These are phyloP conservation scores for Abrus precatorius DNA, from an alignment of 306 rosid species.

Conservation along the genomic window DNA sequence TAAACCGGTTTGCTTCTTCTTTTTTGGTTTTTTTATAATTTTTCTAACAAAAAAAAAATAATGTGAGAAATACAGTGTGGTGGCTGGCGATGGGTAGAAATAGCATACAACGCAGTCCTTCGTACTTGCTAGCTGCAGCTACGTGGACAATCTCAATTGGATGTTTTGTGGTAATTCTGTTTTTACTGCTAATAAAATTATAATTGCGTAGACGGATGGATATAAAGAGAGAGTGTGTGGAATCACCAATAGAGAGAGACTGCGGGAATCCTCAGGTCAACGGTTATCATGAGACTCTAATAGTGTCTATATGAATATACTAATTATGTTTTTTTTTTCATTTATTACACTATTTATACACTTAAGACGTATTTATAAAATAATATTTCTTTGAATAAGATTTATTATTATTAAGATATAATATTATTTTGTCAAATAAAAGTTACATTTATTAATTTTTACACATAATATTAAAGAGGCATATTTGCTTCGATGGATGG, in stretches of 20 bases:
- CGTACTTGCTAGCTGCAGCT: not conserved
- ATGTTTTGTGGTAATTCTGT: not conserved
- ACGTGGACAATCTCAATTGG: slow-evolving; percentile 16
- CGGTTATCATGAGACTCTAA: not conserved
- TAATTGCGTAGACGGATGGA: not conserved
- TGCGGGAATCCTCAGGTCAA: slow-evolving; percentile 19
- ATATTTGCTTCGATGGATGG: no score
- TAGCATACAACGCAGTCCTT: not conserved
- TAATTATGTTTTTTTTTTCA: no score
- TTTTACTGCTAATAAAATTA: not conserved
- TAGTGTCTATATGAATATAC: not conserved
- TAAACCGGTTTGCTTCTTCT: slow-evolving; percentile 8
- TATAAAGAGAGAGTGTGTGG: not conserved
- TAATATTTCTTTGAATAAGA: no score
- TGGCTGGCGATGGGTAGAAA: not conserved
- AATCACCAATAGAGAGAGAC: not conserved
- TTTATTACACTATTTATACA: no score
- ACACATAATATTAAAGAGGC: no score
- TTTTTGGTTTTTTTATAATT: not conserved
- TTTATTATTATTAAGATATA: no score
- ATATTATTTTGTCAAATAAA: no score
- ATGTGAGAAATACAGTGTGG: not conserved
- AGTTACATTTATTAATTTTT: no score
- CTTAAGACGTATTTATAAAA: no score
- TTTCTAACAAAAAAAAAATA: slow-evolving; percentile 20